These are phyloP conservation scores for Gyromitra esculenta DNA, from an alignment of 2,329 filamentous ascomycete species.

Conservation along the genomic window DNA sequence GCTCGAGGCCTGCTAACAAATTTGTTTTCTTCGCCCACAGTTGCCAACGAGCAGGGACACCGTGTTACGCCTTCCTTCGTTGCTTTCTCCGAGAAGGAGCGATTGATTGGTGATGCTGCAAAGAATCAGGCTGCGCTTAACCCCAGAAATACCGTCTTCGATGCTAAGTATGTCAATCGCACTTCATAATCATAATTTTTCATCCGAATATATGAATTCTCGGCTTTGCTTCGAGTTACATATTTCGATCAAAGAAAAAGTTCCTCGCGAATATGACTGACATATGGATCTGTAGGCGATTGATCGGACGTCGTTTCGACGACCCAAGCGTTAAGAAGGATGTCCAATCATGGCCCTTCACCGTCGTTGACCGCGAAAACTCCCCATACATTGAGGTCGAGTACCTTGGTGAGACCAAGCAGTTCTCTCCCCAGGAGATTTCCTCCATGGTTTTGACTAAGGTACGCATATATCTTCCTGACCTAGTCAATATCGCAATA, in stretches of 20 bases:
- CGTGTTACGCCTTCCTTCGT: constrained; percentile 99
- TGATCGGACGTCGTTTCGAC: constrained; percentile 95
- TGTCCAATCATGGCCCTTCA: constrained; percentile 99
- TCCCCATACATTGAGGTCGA: constrained; percentile 93
- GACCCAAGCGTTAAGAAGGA: constrained; percentile 99
- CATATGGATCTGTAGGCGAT: constrained; percentile 71
- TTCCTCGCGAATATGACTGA: constrained; percentile 18
- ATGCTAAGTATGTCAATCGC: constrained; percentile 82
- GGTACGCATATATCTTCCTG: constrained; percentile 66
- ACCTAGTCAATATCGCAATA: constrained; percentile 3
- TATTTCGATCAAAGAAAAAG: constrained; percentile 10
- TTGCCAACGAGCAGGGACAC: constrained; percentile 99
- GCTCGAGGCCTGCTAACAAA: constrained; percentile 30
- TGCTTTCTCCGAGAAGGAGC: constrained; percentile 98
- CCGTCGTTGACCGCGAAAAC: constrained; percentile 88
- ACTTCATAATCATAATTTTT: neutral
- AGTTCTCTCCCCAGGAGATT: constrained; percentile 97
- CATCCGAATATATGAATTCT: neutral
- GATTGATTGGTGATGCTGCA: constrained; percentile 97
- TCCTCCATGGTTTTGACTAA: constrained; percentile 98
- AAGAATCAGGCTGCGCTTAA: constrained; percentile 99
- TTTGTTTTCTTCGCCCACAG: constrained; percentile 60
- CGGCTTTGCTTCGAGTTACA: constrained; percentile 2
- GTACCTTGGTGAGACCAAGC: constrained; percentile 94
- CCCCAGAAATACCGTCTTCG: constrained; percentile 97